Evolutionary conservation across 441 rosid genomes (phyloP), one percentile per base, ranked within the genome.

Genomic region (Geranium incanum): DNA sequence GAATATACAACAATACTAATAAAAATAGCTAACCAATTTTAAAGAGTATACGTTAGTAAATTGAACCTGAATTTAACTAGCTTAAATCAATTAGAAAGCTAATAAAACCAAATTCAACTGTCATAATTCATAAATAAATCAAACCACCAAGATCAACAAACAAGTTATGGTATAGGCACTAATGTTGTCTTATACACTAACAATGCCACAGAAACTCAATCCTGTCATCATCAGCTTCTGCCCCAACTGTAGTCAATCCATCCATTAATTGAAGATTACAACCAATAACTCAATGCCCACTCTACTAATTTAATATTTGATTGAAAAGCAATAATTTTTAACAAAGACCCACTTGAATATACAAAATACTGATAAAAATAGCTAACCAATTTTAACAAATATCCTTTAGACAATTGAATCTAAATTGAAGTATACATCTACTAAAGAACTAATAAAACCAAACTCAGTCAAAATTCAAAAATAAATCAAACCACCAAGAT

Each of bases 231-330:
- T 89, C 94, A 45, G 84, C 89, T 68, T 93, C 93, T 2, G 81
- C 88, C 55, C 98, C 98, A 78, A 90, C 98, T 93, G 81, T 69
- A 67, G 41, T 19, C 36, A 60, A 21, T 60, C 33, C 66, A 60
- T 21, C 33, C 33, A 11, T 7, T 21, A 21, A 60, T 7, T 60
- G 7, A 6, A 7, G 6, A 11, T 60, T 36, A 60, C 3, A 18
- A 21, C 5, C 1, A 21, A n/a, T 19, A 59, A 59, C 13, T 19
- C 3, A 59, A 18, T 8, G 33, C 36, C 13, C 4, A 60, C 0
- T 21, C 23, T 9, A 4, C 3, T n/a, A 48, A n/a, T 48, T 12
- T 0, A 12, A 45, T 6, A 60, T 19, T 60, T 60, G 12, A 6
- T 21, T 18, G 1, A 15, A 43, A 57, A 57, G 9, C 36, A 18